phyloP scores from a whole-genome alignment of 768 basidiomycete species.

The Pisolithus orientalis region DNA sequence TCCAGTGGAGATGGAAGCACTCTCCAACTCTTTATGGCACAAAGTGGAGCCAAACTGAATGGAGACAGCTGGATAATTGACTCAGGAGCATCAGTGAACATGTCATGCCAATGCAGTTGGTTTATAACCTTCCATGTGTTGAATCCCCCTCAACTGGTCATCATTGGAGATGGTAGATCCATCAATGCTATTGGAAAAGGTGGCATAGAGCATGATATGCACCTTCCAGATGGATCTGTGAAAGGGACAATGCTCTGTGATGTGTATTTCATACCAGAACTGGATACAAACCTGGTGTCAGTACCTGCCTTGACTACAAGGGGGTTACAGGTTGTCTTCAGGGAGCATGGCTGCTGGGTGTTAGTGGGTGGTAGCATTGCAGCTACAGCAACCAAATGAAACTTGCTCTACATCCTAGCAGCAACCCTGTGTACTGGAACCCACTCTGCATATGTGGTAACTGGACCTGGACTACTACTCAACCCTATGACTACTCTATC shows the following conservation, averaged over 20 bases:
- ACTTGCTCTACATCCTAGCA: constrained; percentile 2
- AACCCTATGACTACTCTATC: not conserved
- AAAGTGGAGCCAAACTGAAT: not conserved
- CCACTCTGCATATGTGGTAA: not conserved
- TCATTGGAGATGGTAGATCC: not conserved
- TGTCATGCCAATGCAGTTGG: not conserved
- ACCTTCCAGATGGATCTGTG: not conserved
- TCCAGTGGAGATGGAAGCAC: not conserved
- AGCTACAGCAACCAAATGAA: not conserved
- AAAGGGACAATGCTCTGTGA: not conserved
- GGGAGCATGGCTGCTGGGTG: not conserved
- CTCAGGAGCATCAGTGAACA: constrained; percentile 1
- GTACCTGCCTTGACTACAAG: constrained; percentile 7
- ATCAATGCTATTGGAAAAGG: constrained; percentile 3
- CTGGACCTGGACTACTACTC: not conserved
- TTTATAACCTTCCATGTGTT: not conserved
- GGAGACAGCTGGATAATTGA: constrained; percentile 1
- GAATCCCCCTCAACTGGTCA: not conserved
- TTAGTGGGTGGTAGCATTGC: not conserved
- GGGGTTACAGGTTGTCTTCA: not conserved
- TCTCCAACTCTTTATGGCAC: constrained; percentile 1
- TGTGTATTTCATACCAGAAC: constrained; percentile 2
- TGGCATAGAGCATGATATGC: not conserved
- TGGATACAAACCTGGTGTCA: constrained; percentile 13
- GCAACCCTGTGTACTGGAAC: not conserved